phyloP scores from a whole-genome alignment of 345 rosid genomes.

The Murraya koenigii region DNA sequence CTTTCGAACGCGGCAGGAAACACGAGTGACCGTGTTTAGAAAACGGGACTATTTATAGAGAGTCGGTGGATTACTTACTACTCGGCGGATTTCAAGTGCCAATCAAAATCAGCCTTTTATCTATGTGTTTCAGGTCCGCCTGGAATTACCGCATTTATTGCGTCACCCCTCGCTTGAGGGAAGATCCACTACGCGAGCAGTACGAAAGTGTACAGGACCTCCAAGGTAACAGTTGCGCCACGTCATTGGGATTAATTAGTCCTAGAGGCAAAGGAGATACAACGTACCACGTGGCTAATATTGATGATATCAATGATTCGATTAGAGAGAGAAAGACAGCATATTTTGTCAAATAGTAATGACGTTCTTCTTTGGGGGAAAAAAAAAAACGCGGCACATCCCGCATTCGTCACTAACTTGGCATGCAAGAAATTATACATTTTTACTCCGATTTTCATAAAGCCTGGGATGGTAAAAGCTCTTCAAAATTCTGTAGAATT shows the following conservation, averaged over 20 bases:
- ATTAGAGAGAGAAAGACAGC: not conserved
- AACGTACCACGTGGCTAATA: not conserved
- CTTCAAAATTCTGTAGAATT: too few relatives aligned
- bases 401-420: too few relatives aligned
- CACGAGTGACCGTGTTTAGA: not conserved
- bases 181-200: not conserved
- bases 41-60: not conserved
- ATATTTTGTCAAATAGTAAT: not conserved
- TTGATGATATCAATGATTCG: not conserved
- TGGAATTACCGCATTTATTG: not conserved
- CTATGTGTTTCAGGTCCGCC: slow-evolving; percentile 27
- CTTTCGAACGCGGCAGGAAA: not conserved
- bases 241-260: not conserved
- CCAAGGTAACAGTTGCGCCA: not conserved
- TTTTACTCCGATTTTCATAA: too few relatives aligned
- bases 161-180: not conserved
- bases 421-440: too few relatives aligned
- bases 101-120: not conserved
- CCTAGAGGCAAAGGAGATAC: not conserved
- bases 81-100: slow-evolving; percentile 23
- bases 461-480: too few relatives aligned
- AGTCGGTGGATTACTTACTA: not conserved
- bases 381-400: too few relatives aligned
- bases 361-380: not conserved
- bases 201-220: not conserved